Conservation (phyloP, 257 asterid genomes). For the Ehretia macrophylla region DNA sequence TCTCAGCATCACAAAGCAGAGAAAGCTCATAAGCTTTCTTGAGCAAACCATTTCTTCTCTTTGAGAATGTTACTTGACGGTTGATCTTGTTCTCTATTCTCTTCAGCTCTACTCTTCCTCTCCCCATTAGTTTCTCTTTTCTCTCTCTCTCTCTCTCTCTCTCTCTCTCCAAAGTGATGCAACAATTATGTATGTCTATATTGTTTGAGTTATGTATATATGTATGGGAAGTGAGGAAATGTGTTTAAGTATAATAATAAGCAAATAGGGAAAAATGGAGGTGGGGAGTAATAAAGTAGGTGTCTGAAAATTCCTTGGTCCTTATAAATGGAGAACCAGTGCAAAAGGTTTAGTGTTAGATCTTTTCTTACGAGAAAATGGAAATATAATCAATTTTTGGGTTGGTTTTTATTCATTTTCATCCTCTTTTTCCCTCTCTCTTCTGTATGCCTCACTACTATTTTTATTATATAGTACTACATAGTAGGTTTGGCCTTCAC, state of each 20-base stretch:
- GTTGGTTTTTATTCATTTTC: slow-evolving; percentile 3
- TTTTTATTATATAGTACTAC: neutral
- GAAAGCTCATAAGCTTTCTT: slow-evolving; percentile 96
- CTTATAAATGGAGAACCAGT: slow-evolving; percentile 16
- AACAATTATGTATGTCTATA: neutral
- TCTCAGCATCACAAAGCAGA: slow-evolving; percentile 95
- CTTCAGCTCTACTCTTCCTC: slow-evolving; percentile 94
- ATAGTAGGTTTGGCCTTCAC: neutral
- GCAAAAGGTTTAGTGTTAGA: neutral
- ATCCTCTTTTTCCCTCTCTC: neutral
- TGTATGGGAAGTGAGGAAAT: too few species aligned
- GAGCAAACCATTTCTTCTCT: slow-evolving; percentile 87
- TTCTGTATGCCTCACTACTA: neutral
- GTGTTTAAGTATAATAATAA: neutral
- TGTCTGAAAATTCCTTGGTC: slow-evolving; percentile 13
- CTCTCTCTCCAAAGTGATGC: too few species aligned
- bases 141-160: neutral
- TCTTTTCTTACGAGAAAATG: slow-evolving; percentile 21
- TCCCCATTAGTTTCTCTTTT: too few species aligned
- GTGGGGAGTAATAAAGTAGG: neutral
- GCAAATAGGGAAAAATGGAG: neutral
- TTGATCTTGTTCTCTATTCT: slow-evolving; percentile 94
- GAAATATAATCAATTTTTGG: slow-evolving; percentile 2
- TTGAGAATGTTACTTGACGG: slow-evolving; percentile 92
- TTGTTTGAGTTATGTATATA: too few species aligned